Percentiles rank a stretch among this genome's conserved stretches.
phyloP scores from a whole-genome alignment of 129 eudicot species.

The Saposhnikovia divaricata region DNA sequence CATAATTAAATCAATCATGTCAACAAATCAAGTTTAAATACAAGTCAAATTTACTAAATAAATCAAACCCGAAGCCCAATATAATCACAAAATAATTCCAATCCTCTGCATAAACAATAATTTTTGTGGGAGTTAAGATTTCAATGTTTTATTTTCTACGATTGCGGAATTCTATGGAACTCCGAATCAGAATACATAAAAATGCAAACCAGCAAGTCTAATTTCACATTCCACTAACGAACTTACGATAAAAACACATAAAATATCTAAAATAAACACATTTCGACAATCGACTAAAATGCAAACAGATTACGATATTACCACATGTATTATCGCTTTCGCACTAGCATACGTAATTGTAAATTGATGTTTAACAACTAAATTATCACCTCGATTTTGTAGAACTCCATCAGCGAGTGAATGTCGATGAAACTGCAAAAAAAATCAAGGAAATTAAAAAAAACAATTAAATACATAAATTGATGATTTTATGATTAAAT shows the following conservation, averaged over 20 bases:
- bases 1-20: background rate
- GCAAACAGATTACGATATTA: background rate
- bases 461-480: background rate
- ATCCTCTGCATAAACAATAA: too few species aligned
- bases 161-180: too few species aligned
- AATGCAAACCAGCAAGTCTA: background rate
- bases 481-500: background rate
- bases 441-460: background rate
- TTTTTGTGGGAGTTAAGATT: too few species aligned
- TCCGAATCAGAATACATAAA: background rate
- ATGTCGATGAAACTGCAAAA: slow-evolving; percentile 5
- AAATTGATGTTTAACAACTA: background rate
- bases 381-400: slow-evolving; percentile 8
- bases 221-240: background rate
- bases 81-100: too few species aligned
- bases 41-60: background rate
- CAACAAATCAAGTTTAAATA: background rate
- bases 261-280: too few species aligned
- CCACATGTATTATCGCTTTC: background rate
- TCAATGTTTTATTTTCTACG: too few species aligned
- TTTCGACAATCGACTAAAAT: background rate
- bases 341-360: background rate
- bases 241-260: too few species aligned
- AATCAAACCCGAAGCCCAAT: too few species aligned
- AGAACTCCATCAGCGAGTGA: background rate